Conservation (phyloP, 2,329 filamentous ascomycete species). For the Pseudomassariella vexata region DNA sequence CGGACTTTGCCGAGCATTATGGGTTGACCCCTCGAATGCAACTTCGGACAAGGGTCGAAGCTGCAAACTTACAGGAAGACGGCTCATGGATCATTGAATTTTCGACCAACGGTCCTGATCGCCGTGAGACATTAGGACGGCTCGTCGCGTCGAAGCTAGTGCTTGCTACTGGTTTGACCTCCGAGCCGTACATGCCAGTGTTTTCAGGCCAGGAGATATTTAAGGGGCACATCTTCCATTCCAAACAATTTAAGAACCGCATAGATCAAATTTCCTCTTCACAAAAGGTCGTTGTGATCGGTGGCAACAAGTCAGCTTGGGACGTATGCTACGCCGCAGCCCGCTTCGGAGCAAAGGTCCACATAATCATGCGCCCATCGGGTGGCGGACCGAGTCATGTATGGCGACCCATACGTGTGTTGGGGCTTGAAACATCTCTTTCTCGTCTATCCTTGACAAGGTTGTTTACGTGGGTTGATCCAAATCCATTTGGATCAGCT, state of each 20-base stretch:
- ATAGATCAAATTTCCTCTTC: conserved; percentile 1
- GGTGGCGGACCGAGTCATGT: conserved; percentile 11
- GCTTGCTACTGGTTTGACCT: conserved; percentile 13
- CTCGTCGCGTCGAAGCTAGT: conserved; percentile 9
- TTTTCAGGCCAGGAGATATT: conserved; percentile 9
- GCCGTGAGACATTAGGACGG: not conserved
- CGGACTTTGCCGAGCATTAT: conserved; percentile 6
- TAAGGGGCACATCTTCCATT: conserved; percentile 11
- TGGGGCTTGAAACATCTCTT: conserved; percentile 5
- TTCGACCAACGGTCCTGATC: not conserved
- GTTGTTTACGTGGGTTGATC: conserved; percentile 10
- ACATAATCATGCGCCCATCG: conserved; percentile 14
- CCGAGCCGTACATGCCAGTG: conserved; percentile 7
- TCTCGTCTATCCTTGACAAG: conserved; percentile 8
- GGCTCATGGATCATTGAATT: conserved; percentile 5
- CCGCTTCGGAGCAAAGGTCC: conserved; percentile 7
- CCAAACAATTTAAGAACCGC: conserved; percentile 9
- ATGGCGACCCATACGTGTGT: conserved; percentile 7
- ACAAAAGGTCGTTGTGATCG: conserved; percentile 10
- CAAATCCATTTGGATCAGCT: not conserved
- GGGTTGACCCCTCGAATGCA: conserved; percentile 6
- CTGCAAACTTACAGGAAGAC: conserved; percentile 1
- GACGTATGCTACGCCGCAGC: conserved; percentile 11
- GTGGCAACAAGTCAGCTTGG: conserved; percentile 14
- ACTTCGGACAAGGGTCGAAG: conserved; percentile 5